Evolutionary conservation across 495 filamentous ascomycete genomes (phyloP), one percentile per base, ranked within the genome.

Genomic region (Neurospora discreta): DNA sequence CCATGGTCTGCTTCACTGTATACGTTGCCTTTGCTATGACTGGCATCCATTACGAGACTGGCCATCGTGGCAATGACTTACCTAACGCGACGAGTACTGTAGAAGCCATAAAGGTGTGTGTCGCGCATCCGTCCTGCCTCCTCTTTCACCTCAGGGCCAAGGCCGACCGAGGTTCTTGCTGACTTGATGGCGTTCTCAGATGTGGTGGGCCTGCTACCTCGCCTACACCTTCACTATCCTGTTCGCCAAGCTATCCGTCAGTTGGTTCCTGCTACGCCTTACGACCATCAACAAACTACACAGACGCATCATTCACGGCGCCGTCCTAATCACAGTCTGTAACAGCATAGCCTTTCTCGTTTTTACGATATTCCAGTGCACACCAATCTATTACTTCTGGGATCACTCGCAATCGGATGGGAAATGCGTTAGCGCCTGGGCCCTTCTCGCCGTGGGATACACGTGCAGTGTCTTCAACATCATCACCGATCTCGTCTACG

Each of bases 401-500:
- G 69, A 75, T n/a, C 30, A 70, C 18, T 52, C 20, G 23, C 20
- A 1, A 30, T 2, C 0, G 3, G 30, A 15, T 16, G 80, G 78
- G 15, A 26, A n/a, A 9, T 82, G 81, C 72, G 71, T 81, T 13
- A 70, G 73, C 23, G 60, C 39, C 42, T 30, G 69, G 15, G 44
- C 77, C 39, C 20, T 78, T 39, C 68, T 75, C 42, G 76, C 70
- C 4, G 71, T 77, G 26, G 42, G 69, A n/a, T 81, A 81, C 70
- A 43, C 75, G 3, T 74, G 75, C 70, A 75, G 73, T n/a, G 73
- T 70, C 11, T 70, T 77, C 40, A 77, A 73, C 60, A 73, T 80
- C 30, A 33, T 81, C 18, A 73, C 75, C 43, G 80, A 82, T 68
- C 78, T 78, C 72, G 78, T 74, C 39, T 80, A 79, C 68, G 76